Evolutionary conservation across 805 yeast genomes (phyloP).

Genomic region (Candida cerambycidarum): DNA sequence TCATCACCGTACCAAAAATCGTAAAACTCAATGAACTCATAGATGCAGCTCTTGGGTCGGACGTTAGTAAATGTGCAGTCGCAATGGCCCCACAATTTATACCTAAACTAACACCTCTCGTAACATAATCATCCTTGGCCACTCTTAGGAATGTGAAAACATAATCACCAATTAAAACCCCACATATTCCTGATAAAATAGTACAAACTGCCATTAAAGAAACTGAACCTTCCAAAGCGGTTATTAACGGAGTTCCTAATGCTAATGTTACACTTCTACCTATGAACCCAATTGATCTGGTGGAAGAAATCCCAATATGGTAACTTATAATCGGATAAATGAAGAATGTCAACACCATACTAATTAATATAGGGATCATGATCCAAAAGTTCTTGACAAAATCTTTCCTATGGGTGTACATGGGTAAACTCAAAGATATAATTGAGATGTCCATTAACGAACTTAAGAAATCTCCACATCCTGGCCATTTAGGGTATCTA

Average conservation of each 20-base stretch:
- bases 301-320: constrained; percentile 60
- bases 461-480: constrained; percentile 75
- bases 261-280: constrained; percentile 81
- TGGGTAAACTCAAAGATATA: constrained; percentile 72
- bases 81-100: constrained; percentile 82
- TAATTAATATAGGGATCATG: constrained; percentile 56
- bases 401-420: constrained; percentile 71
- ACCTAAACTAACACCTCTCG: constrained; percentile 75
- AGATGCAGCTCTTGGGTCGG: constrained; percentile 79
- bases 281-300: constrained; percentile 68
- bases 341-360: constrained; percentile 60
- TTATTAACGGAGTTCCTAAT: constrained; percentile 70
- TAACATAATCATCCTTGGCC: constrained; percentile 63
- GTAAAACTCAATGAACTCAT: constrained; percentile 72
- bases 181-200: constrained; percentile 71
- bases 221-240: constrained; percentile 65
- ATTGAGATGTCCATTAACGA: constrained; percentile 76
- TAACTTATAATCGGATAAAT: constrained; percentile 69
- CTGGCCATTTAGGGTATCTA: constrained; percentile 56
- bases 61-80: constrained; percentile 67
- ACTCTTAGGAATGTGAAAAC: constrained; percentile 53
- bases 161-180: constrained; percentile 63
- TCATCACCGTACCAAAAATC: constrained; percentile 71
- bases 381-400: constrained; percentile 58
- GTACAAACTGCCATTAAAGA: constrained; percentile 79